These are phyloP conservation scores for Penicillium goetzii DNA, from an alignment of 495 filamentous ascomycete genomes.

Conservation along the genomic window DNA sequence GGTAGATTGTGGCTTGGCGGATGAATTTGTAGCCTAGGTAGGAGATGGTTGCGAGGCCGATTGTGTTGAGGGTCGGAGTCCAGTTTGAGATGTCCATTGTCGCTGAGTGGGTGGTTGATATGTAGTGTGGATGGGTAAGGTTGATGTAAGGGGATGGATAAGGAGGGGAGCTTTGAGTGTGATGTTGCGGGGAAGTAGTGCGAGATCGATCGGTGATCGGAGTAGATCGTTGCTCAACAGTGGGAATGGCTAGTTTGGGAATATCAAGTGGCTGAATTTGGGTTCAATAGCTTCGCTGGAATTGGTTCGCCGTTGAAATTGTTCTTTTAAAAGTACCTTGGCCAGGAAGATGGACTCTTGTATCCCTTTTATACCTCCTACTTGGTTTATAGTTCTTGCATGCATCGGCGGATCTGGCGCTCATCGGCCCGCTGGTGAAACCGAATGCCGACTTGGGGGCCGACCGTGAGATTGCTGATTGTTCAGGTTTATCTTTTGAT, in stretches of 20 bases:
- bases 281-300: not conserved
- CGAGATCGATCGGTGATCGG: not conserved
- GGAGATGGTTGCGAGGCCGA: slow-evolving; percentile 26
- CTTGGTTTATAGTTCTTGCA: not conserved
- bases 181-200: not conserved
- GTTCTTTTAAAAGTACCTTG: not conserved
- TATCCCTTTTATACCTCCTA: not conserved
- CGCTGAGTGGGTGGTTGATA: slow-evolving; percentile 3
- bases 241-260: not conserved
- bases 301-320: not conserved
- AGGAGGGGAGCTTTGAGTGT: no score
- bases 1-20: slow-evolving; percentile 27
- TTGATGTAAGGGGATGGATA: not conserved
- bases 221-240: not conserved
- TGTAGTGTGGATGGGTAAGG: not conserved
- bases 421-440: not conserved
- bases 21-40: slow-evolving; percentile 21
- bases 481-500: not conserved
- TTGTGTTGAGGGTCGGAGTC: slow-evolving; percentile 12
- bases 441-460: not conserved
- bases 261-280: not conserved
- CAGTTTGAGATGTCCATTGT: slow-evolving; percentile 11
- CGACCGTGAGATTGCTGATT: not conserved
- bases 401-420: not conserved
- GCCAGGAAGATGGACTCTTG: not conserved